Conservation (phyloP, 257 asterid species). For the Nicotiana tabacum region DNA sequence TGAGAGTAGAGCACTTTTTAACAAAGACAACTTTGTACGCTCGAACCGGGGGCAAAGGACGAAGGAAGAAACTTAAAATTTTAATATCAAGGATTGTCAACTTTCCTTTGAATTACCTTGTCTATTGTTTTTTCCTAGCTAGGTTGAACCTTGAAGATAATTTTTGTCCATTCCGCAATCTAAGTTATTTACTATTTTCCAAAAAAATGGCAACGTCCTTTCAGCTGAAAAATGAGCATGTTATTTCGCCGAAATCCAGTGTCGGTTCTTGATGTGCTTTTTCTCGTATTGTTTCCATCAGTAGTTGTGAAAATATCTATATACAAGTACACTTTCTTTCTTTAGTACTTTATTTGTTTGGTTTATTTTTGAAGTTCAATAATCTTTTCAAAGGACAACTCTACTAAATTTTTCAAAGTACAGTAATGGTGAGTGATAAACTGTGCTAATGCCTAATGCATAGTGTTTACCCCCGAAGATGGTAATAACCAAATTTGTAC, state of each 20-base stretch:
- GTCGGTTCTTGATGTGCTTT: not conserved
- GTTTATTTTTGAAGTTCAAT: not conserved
- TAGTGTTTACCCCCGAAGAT: no score
- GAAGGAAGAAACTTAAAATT: not conserved
- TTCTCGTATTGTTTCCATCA: not conserved
- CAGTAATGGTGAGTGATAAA: no score
- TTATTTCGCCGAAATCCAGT: not conserved
- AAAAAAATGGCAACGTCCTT: not conserved
- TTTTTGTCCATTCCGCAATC: not conserved
- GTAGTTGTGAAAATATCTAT: not conserved
- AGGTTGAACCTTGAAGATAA: not conserved
- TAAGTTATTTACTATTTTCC: not conserved
- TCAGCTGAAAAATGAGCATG: not conserved
- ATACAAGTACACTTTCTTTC: not conserved
- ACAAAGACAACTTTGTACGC: no score
- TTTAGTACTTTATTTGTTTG: not conserved
- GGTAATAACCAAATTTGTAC: no score
- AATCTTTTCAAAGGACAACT: not conserved
- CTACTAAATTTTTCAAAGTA: no score
- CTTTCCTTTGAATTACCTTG: not conserved
- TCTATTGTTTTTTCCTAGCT: not conserved
- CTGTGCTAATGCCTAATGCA: no score
- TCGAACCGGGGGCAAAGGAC: no score
- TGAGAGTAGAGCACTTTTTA: no score
- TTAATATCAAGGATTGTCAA: not conserved